Evolutionary conservation across 306 rosid genomes (phyloP), one percentile per base, ranked within the genome.

Genomic region (Prunus mume): DNA sequence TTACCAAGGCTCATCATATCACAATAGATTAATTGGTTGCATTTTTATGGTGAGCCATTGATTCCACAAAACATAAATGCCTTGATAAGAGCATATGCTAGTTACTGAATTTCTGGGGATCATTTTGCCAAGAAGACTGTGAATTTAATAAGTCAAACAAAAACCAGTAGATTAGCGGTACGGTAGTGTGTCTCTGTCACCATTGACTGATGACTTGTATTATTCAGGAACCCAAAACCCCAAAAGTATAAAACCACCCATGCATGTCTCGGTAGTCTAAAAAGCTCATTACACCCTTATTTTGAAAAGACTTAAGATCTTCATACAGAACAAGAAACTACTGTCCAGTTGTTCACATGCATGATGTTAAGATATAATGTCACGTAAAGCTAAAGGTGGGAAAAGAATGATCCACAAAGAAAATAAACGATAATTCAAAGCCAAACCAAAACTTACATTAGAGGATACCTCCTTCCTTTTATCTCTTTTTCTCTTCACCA

Each of bases 401-500:
- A 62, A 24, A 62, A 52, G 17, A 17, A 28, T 63, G 67, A 62
- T 38, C 32, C 27, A 43, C 15, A 66, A 34, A 19, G 25, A 11
- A 20, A 50, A 14, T 4, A 8, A 46, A 55, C 9, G 12, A 30
- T 54, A 68, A 3, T 25, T 6, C 14, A 57, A 18, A 72, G 46
- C 58, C 45, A 25, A 41, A 28, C 9, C 30, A 68, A 73, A 75
- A 28, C n/a, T 50, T 24, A 67, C 62, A 46, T 12, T 61, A 34
- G 49, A 64, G 18, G 28, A 49, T 80, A 91, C 96, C 97, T 92
- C 99, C 86, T 92, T 96, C 80, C 85, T 89, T 85, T 91, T 88
- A 78, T 96, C 98, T 75, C 91, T 90, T 85, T 89, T 96, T 79
- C 98, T 92, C 93, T 82, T 96, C 86, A 96, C 99, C 83, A 89